Evolutionary conservation across 345 rosid species (phyloP), one percentile per base, ranked within the genome.

Genomic region (Erodium maritimum): DNA sequence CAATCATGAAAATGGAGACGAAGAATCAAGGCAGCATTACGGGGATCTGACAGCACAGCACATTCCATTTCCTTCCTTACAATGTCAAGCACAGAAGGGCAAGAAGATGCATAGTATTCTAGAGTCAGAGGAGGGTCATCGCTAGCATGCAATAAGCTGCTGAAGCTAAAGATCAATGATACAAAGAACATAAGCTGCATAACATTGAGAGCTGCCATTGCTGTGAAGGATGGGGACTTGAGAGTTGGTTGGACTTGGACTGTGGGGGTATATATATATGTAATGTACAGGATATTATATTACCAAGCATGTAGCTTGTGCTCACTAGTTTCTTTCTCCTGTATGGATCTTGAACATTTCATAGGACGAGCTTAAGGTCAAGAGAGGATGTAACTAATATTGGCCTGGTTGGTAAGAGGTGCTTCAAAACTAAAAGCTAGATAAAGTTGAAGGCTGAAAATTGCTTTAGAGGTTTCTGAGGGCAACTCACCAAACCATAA

Each of bases 1-100:
- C 96, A 91, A 56, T 88, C 96, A 10, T 91, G 96, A 75, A 91
- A 86, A 74, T 91, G 96, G 57, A 91, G 61, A 23, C 90, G 82
- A 5, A 84, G 57, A 3, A 82, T 8, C 22, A 81, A 60, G 46
- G 98, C 96, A 2, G 98, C 96, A 54, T 80, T 91, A 9, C 95
- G 84, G 3, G 95, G 98, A 74, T 91, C 84, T 5, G 79, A 79
- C 11, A 82, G 77, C 34, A 91, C 93, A 5, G 83, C 89, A 57
- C 96, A 91, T 65, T 88, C 96, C 89, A 84, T 86, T 72, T 88
- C 96, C 70, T 81, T 86, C 74, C 67, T 80, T 50, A 93, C 69
- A 56, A 86, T 75, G 18, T 88, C 85, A 17, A 80, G 79, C 52
- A 71, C 85, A 5, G 71, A 66, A 0, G 96, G 96, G 70, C 98